Evolutionary conservation across 2,329 filamentous ascomycete species (phyloP).

Genomic region (Aureobasidium namibiae): DNA sequence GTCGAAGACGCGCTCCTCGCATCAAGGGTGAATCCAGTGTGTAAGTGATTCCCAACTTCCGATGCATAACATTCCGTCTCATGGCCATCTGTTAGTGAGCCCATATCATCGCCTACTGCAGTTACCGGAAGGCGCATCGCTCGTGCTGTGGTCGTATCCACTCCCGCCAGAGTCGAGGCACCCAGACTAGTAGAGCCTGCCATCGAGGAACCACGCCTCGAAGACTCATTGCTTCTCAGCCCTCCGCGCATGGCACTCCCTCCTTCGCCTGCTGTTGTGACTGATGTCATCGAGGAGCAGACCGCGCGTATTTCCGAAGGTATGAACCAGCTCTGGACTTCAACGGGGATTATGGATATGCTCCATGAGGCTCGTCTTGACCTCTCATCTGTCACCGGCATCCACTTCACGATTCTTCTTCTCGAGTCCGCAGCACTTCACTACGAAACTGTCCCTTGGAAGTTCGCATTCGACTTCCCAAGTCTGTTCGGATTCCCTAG

Average conservation of each 20-base stretch:
- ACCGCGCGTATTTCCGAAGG: constrained; percentile 59
- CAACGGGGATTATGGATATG: constrained; percentile 58
- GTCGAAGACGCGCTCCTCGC: constrained; percentile 24
- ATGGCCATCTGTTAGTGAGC: background rate
- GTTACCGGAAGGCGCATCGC: background rate
- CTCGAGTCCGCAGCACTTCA: constrained; percentile 67
- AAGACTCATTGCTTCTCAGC: background rate
- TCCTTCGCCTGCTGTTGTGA: constrained; percentile 70
- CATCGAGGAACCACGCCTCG: background rate
- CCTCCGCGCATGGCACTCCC: constrained; percentile 47
- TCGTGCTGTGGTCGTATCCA: background rate
- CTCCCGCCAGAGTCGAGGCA: background rate
- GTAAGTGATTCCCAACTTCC: constrained; percentile 17
- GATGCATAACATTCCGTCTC: background rate
- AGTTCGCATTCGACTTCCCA: constrained; percentile 66
- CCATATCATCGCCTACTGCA: constrained; percentile 2
- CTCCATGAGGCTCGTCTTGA: constrained; percentile 59
- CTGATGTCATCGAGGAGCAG: constrained; percentile 64
- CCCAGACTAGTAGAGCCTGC: background rate
- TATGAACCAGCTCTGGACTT: constrained; percentile 55
- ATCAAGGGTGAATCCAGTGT: constrained; percentile 28
- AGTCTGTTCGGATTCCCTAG: constrained; percentile 45
- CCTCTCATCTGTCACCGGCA: constrained; percentile 62
- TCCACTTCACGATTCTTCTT: constrained; percentile 59
- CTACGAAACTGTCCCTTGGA: constrained; percentile 60